Base-by-base conservation (phyloP, 139 green algal genomes). In the Monoraphidium neglectum region DNA sequence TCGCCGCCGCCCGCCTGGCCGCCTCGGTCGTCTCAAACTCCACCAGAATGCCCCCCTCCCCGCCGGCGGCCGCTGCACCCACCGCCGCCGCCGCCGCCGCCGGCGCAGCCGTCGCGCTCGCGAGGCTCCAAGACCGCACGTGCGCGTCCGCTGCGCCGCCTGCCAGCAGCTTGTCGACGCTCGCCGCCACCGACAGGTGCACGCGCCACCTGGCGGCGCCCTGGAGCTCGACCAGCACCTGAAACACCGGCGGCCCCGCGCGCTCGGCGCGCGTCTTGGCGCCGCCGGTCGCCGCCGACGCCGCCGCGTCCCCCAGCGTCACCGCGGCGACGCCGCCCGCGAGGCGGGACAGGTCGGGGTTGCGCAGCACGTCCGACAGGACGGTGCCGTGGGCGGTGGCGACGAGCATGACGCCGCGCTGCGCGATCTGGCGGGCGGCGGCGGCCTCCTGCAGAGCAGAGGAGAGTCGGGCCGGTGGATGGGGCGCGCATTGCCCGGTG, bases 371-470 rank as follows among this genome's bases (percentile, higher is more conserved):
- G 5, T n/a, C 56, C 54, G 10, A 15, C 68, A 87, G 82, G 53
- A 57, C 60, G 3, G 57, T 74, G 37, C 95, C 95, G 80, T 99
- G 95, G 12, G 93, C 93, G 1, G 95, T 98, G 66, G 85, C 94
- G 15, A 99, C 86, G 36, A 99, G 87, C 83, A 78, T 81, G 51
- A 99, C 95, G 0, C 95, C 95, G 6, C 95, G 87, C 86, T 98
- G 89, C 3, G 91, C 86, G 76, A 98, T 98, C 59, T 89, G 98
- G 69, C 92, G 84, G 68, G 90, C 97, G 26, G 95, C 94, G 2
- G 21, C n/a, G 2, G 77, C 82, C 73, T 87, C 82, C 82, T 87
- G 82, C 16, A 18, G 30, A n/a, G n/a, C n/a, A n/a, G n/a, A n/a
- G n/a, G n/a, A n/a, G n/a, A n/a, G n/a, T n/a, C n/a, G n/a, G n/a